Evolutionary conservation across 306 rosid species (phyloP).

Genomic region (Prunus fruticosa): DNA sequence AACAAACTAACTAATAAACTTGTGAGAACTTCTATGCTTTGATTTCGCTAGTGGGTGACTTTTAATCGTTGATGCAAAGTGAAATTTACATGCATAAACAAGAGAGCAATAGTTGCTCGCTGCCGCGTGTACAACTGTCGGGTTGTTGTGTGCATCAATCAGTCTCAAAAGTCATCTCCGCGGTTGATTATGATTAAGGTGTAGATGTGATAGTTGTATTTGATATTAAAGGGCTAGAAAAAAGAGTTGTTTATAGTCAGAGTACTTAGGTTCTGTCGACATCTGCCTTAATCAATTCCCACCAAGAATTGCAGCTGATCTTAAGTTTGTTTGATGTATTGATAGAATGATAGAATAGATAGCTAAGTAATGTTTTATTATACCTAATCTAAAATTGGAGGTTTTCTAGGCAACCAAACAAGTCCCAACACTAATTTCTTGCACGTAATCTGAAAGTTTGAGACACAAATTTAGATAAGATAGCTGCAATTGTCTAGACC

Average conservation of each 20-base stretch:
- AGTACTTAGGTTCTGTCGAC: background rate
- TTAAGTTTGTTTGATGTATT: too few relatives aligned
- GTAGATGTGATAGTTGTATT: background rate
- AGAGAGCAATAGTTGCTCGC: too few relatives aligned
- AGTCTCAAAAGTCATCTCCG: background rate
- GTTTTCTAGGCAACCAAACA: background rate
- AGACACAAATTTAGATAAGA: background rate
- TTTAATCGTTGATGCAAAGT: too few relatives aligned
- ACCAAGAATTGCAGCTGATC: constrained; percentile 2
- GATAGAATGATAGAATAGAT: too few relatives aligned
- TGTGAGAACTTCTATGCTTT: background rate
- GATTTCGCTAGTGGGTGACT: too few relatives aligned
- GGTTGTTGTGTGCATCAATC: background rate
- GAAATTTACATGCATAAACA: too few relatives aligned
- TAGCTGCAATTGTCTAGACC: background rate
- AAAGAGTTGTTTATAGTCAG: background rate
- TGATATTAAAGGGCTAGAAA: background rate
- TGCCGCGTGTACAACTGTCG: too few relatives aligned
- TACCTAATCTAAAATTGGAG: too few relatives aligned
- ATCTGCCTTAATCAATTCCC: background rate
- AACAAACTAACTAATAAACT: background rate
- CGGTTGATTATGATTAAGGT: background rate
- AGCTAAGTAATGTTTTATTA: too few relatives aligned
- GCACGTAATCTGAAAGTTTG: constrained; percentile 5
- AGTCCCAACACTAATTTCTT: constrained; percentile 9